Conservation (phyloP, 257 asterid species). For the Jaltomata sinuosa region DNA sequence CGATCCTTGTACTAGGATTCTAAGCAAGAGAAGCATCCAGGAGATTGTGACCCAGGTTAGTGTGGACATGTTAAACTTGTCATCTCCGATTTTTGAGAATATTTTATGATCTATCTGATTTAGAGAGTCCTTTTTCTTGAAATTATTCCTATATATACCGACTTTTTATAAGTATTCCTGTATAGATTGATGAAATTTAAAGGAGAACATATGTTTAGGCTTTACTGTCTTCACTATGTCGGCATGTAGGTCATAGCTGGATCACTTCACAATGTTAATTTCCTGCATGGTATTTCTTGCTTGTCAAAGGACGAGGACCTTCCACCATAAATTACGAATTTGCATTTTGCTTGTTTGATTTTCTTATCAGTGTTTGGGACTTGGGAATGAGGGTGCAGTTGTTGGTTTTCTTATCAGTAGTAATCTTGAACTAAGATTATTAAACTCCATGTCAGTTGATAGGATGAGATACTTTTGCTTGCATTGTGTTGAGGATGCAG, state of each 20-base stretch:
- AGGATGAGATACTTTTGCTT: neutral
- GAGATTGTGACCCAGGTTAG: conserved; percentile 71
- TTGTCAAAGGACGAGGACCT: neutral
- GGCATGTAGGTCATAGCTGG: neutral
- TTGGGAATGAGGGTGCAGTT: neutral
- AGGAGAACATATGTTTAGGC: neutral
- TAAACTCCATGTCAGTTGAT: neutral
- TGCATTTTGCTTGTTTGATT: neutral
- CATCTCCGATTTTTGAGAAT: neutral
- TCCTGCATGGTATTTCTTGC: neutral
- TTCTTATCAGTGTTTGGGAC: neutral
- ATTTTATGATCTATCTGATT: neutral
- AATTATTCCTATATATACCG: neutral
- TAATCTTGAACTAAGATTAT: neutral
- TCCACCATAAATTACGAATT: neutral
- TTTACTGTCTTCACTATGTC: neutral
- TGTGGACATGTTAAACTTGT: neutral
- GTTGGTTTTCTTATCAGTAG: neutral
- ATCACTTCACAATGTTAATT: neutral
- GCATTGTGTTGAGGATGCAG: neutral
- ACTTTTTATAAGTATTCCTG: neutral
- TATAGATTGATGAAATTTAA: neutral
- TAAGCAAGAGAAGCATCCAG: conserved; percentile 81
- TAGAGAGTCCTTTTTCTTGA: neutral
- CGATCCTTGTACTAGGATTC: conserved; percentile 47